Evolutionary conservation across 2,329 filamentous ascomycete genomes (phyloP).

Genomic region (Sarocladiaceae sp.): DNA sequence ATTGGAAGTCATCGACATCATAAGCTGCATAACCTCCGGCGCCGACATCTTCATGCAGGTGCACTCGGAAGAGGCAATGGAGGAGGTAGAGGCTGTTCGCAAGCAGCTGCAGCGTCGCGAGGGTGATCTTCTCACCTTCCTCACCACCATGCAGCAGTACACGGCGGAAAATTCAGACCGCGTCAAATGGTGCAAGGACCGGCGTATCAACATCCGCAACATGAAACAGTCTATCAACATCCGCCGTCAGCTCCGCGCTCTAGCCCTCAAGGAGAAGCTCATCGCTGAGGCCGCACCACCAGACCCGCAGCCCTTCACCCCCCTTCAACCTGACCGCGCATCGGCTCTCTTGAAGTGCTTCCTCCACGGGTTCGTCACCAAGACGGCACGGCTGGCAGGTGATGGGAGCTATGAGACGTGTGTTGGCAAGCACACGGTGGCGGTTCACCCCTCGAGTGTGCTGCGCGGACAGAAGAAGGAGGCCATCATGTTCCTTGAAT

Average conservation of each 20-base stretch:
- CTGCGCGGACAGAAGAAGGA: conserved; percentile 57
- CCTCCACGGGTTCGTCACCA: conserved; percentile 52
- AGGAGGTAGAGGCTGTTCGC: conserved; percentile 46
- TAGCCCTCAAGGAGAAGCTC: conserved; percentile 48
- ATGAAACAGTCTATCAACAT: conserved; percentile 59
- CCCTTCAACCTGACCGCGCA: conserved; percentile 47
- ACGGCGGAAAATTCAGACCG: conserved; percentile 49
- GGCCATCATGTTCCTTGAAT: conserved; percentile 63
- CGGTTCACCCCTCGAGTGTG: conserved; percentile 57
- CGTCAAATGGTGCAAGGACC: conserved; percentile 50
- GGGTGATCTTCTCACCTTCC: conserved; percentile 58
- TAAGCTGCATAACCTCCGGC: conserved; percentile 56
- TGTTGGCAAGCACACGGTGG: conserved; percentile 53
- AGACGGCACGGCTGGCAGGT: conserved; percentile 54
- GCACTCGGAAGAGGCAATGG: conserved; percentile 49
- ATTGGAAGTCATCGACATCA: conserved; percentile 79
- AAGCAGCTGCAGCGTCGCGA: conserved; percentile 55
- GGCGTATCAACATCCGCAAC: conserved; percentile 51
- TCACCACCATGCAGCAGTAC: conserved; percentile 58
- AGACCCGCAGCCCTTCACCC: conserved; percentile 51
- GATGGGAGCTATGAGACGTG: conserved; percentile 56
- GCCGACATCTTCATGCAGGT: conserved; percentile 58
- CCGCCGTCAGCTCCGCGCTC: conserved; percentile 51
- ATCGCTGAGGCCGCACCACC: conserved; percentile 36
- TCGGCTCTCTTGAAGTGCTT: conserved; percentile 54